Base-by-base conservation (phyloP, 1,284 basidiomycete genomes). In the Austroboletus niveus region DNA sequence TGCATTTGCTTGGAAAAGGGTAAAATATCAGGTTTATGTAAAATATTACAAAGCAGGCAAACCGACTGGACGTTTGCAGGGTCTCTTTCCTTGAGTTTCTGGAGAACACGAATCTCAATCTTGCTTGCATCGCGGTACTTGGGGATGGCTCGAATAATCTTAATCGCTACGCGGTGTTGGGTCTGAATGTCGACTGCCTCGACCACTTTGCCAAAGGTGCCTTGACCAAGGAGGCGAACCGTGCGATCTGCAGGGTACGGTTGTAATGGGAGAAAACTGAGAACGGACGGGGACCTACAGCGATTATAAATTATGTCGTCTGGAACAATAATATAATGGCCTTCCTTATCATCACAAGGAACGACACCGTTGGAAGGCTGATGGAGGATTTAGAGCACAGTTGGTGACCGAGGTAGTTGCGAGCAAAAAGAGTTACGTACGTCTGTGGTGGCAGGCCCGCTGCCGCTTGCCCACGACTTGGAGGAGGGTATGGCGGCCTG, bases 121-220 rank as follows among this genome's bases (percentile, higher is more conserved):
- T 95, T 97, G 72, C 94, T 96, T 9, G 97, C 97, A 72, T 99
- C 97, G 48, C 97, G 89, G 68, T 98, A 97, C 73, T 98, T 97
- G 52, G 92, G 94, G 43, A 98, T 93, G 32, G 92, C 92, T 46
- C 94, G 85, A 62, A 99, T 99, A 59, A 99, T 95, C 81, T 99
- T 99, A 78, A 99, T 94, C 40, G 97, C 97, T 24, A 99, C 96
- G 65, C 85, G 81, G 60, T 77, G 79, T 59, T 86, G 84, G 50
- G 81, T 87, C 59, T 87, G 80, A 35, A 84, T 83, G 73, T 98
- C 93, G 63, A 89, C 72, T 35, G 94, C 94, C 69, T 98, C 93
- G 49, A 99, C 95, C 29, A 99, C 97, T 72, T 99, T 99, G 60
- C 97, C 97, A 66, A 99, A 99, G 8, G 97, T 99, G 7, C 97